These are phyloP conservation scores for Ceriops tagal DNA, from an alignment of 345 rosid species.

Conservation along the genomic window DNA sequence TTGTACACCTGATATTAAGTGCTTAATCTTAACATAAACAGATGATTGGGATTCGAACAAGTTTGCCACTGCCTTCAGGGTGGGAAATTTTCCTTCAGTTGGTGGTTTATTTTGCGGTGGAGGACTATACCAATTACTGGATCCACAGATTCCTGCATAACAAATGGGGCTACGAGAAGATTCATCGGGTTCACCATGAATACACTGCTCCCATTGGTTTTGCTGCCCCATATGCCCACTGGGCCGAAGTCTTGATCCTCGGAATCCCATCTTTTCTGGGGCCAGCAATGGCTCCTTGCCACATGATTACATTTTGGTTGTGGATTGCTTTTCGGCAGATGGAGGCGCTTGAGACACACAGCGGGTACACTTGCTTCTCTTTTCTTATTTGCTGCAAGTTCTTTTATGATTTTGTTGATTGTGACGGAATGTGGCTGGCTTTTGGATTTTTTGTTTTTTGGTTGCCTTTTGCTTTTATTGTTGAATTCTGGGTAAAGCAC, in stretches of 20 bases:
- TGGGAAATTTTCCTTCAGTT: conserved; percentile 68
- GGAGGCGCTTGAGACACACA: conserved; percentile 93
- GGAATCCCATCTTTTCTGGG: conserved; percentile 93
- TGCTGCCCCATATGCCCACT: conserved; percentile 91
- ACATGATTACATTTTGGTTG: conserved; percentile 84
- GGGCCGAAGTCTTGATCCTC: conserved; percentile 85
- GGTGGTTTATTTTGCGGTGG: conserved; percentile 68
- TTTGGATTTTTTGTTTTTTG: conserved; percentile 19
- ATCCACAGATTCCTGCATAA: conserved; percentile 75
- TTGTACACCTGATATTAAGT: too few relatives aligned
- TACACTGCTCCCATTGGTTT: conserved; percentile 74
- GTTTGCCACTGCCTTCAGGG: conserved; percentile 72
- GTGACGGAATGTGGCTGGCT: conserved; percentile 33
- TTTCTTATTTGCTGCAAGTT: conserved; percentile 12
- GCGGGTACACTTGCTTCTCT: conserved; percentile 66
- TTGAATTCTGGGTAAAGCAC: conserved; percentile 11
- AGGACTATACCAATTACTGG: conserved; percentile 91
- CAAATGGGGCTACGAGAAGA: conserved; percentile 91
- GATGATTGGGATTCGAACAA: conserved; percentile 65
- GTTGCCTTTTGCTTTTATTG: conserved; percentile 15
- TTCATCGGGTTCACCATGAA: conserved; percentile 87
- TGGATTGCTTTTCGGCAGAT: conserved; percentile 90
- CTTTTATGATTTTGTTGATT: conserved; percentile 35
- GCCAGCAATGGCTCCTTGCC: conserved; percentile 95
- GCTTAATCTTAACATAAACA: conserved; percentile 24